These are phyloP conservation scores for Lipomyces sp. DNA, from an alignment of 805 yeast species.

Conservation along the genomic window DNA sequence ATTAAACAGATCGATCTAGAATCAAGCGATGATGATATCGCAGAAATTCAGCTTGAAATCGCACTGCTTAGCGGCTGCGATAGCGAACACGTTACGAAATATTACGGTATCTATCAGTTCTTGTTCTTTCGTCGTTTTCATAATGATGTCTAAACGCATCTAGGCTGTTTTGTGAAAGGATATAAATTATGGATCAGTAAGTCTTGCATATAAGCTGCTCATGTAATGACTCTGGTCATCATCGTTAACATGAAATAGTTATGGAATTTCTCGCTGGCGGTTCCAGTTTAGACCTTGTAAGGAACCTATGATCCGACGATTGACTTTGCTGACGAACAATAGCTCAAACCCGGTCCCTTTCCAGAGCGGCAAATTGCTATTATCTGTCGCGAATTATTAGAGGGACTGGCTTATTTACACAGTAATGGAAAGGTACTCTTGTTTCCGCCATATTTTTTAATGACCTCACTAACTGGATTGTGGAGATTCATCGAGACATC, in stretches of 20 bases:
- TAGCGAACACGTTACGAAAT: slow-evolving; percentile 64
- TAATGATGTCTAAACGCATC: background rate
- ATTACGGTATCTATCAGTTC: slow-evolving; percentile 50
- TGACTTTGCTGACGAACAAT: background rate
- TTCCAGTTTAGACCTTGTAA: slow-evolving; percentile 65
- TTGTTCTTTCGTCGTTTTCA: background rate
- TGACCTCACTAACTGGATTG: background rate
- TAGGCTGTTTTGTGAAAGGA: slow-evolving; percentile 67
- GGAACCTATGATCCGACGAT: background rate
- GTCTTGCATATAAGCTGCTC: background rate
- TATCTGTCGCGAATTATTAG: slow-evolving; percentile 59
- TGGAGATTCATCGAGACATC: slow-evolving; percentile 84
- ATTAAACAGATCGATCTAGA: slow-evolving; percentile 67
- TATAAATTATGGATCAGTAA: slow-evolving; percentile 70
- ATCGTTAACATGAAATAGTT: slow-evolving; percentile 39
- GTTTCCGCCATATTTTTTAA: slow-evolving; percentile 48
- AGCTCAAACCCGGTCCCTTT: slow-evolving; percentile 59
- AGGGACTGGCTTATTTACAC: slow-evolving; percentile 71
- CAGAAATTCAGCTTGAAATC: slow-evolving; percentile 75
- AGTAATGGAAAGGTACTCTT: slow-evolving; percentile 54
- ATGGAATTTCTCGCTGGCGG: slow-evolving; percentile 87
- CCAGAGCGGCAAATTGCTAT: slow-evolving; percentile 59
- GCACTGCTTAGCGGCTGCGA: slow-evolving; percentile 69
- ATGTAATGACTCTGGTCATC: background rate
- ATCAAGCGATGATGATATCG: slow-evolving; percentile 64